Base-by-base conservation (phyloP, 2,329 filamentous ascomycete genomes). In the Fusarium buharicum region DNA sequence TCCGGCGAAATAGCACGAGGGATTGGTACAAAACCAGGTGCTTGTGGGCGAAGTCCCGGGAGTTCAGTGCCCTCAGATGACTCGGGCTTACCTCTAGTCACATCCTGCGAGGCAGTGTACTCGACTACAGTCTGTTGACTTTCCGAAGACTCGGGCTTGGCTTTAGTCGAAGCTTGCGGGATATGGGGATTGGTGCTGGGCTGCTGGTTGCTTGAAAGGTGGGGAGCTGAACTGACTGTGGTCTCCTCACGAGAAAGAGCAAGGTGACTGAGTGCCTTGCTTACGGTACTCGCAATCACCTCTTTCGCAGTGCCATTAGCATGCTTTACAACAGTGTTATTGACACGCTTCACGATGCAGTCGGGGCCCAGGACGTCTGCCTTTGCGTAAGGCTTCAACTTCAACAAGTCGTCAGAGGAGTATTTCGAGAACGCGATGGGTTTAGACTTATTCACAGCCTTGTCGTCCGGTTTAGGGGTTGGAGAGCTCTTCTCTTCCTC, bases 11-110 rank as follows among this genome's bases (percentile, higher is more conserved):
- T 10, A 31, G 10, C 14, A 11, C 16, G 36, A 9, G 41, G 36
- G 12, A 6, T 20, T 9, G 62, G 63, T 13, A 51, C 39, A 24
- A 70, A 66, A 6, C 47, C 52, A 17, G 57, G 52, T 24, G 64
- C 68, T 28, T 70, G 45, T 8, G 68, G 66, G n/a, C 56, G 54
- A 57, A 70, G 61, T 9, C 13, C 30, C 33, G 30, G 28, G 20
- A 20, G 31, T 17, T 31, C 34, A 13, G 45, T 45, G 22, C 14
- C 14, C 28, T 46, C 28, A 16, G 33, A 30, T 14, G 30, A 8
- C 33, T 55, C 44, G 12, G 14, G 38, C 45, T 70, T 60, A 57
- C 64, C 50, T 62, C 36, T 30, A 39, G 30, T 37, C 27, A 54
- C 39, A 20, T 47, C 18, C 7, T 36, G 50, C 9, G 20, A 36